These are phyloP conservation scores for Ajuga reptans DNA, from an alignment of 305 asterid species.

Conservation along the genomic window DNA sequence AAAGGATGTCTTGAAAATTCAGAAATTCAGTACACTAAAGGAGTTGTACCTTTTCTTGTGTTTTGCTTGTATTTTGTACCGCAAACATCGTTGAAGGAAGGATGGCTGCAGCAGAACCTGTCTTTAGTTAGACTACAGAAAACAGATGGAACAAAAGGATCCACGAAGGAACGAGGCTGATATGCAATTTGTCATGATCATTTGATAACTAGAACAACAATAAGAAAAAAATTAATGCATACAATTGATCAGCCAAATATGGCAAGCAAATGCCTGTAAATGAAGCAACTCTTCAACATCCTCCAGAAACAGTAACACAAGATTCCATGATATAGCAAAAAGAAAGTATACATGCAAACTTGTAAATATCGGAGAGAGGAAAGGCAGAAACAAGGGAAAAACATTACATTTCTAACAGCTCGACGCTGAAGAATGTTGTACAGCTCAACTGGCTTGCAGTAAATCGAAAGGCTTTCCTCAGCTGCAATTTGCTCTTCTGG, in stretches of 20 bases:
- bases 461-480: constrained; percentile 86
- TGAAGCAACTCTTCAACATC: background rate
- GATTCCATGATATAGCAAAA: background rate
- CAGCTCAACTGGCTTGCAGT: constrained; percentile 95
- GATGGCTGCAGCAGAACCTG: constrained; percentile 62
- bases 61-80: constrained; percentile 76
- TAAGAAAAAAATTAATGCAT: background rate
- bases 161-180: constrained; percentile 3
- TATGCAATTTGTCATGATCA: background rate
- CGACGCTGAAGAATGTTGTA: constrained; percentile 97
- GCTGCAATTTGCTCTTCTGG: constrained; percentile 87
- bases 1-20: background rate
- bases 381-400: background rate
- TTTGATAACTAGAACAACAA: background rate
- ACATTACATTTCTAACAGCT: constrained; percentile 57
- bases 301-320: constrained; percentile 13
- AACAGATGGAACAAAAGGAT: background rate
- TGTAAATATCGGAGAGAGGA: background rate
- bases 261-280: constrained; percentile 2
- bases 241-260: background rate
- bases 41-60: constrained; percentile 60
- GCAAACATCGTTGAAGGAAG: constrained; percentile 75
- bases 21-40: background rate
- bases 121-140: constrained; percentile 31
- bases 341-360: background rate